phyloP scores from a whole-genome alignment of 208 protist species.

The Herpetomonas muscarum region DNA sequence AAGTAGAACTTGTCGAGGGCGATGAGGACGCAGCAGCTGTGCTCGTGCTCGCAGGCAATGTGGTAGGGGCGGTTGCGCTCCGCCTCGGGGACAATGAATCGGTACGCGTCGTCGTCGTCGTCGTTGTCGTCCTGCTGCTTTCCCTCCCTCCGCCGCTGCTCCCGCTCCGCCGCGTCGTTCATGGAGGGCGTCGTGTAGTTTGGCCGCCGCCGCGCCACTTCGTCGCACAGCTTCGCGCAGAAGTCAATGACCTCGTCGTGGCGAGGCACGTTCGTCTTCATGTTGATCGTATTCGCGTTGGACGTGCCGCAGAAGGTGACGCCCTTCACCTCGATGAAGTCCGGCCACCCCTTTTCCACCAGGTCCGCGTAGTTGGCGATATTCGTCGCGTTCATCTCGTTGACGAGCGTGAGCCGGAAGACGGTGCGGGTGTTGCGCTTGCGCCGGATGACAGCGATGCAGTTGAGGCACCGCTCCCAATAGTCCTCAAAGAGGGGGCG shows the following conservation, averaged over 20 bases:
- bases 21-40: slow-evolving; percentile 91
- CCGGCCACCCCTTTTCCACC: slow-evolving; percentile 86
- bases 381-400: slow-evolving; percentile 89
- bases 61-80: slow-evolving; percentile 68
- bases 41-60: slow-evolving; percentile 90
- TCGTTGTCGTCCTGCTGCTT: neutral
- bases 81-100: slow-evolving; percentile 25
- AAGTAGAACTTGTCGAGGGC: slow-evolving; percentile 81
- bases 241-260: slow-evolving; percentile 93
- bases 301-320: slow-evolving; percentile 92
- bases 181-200: slow-evolving; percentile 33
- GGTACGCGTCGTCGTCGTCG: slow-evolving; percentile 7
- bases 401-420: slow-evolving; percentile 96
- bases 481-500: slow-evolving; percentile 94
- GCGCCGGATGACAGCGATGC: slow-evolving; percentile 70
- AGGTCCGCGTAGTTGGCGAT: slow-evolving; percentile 77
- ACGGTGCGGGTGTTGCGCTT: slow-evolving; percentile 93
- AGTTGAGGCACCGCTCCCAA: slow-evolving; percentile 93
- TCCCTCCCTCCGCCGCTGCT: neutral
- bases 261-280: slow-evolving; percentile 92
- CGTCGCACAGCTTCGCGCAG: slow-evolving; percentile 63
- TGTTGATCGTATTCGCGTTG: slow-evolving; percentile 78
- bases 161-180: slow-evolving; percentile 6
- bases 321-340: slow-evolving; percentile 96
- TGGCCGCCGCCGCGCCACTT: slow-evolving; percentile 37